Evolutionary conservation across 2,329 filamentous ascomycete species (phyloP).

Genomic region (Trichoderma koningii): DNA sequence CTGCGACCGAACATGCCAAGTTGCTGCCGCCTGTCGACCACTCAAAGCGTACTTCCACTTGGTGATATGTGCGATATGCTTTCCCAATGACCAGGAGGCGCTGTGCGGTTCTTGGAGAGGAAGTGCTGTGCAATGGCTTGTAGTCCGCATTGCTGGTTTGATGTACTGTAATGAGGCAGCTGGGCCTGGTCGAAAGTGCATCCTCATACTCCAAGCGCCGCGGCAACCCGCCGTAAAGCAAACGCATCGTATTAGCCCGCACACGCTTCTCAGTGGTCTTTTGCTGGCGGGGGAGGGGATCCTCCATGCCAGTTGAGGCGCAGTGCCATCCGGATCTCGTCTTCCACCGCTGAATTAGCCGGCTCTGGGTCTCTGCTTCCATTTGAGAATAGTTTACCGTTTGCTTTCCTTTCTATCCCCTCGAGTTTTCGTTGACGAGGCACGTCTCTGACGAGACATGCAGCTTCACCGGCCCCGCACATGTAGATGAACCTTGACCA

Average conservation of each 20-base stretch:
- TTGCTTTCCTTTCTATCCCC: neutral
- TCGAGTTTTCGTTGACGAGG: neutral
- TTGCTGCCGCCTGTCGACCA: constrained; percentile 8
- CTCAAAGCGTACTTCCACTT: neutral
- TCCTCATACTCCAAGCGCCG: constrained; percentile 2
- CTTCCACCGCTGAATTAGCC: neutral
- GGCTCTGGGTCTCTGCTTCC: neutral
- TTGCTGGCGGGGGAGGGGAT: neutral
- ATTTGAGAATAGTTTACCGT: neutral
- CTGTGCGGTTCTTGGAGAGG: neutral
- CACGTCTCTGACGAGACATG: constrained; percentile 8
- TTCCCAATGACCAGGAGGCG: constrained; percentile 6
- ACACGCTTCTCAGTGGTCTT: neutral
- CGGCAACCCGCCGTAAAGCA: constrained; percentile 13
- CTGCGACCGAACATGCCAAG: neutral
- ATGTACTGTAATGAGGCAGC: neutral
- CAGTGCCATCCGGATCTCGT: neutral
- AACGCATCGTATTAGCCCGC: constrained; percentile 6
- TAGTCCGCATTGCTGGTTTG: neutral
- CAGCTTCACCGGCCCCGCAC: constrained; percentile 25
- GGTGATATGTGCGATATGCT: constrained; percentile 12
- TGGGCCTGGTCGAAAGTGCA: neutral
- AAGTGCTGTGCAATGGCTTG: constrained; percentile 8
- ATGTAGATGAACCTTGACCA: constrained; percentile 15
- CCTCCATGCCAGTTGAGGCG: neutral